Conservation (phyloP, 1,284 basidiomycete species). For the Uromyces viciae-fabae region DNA sequence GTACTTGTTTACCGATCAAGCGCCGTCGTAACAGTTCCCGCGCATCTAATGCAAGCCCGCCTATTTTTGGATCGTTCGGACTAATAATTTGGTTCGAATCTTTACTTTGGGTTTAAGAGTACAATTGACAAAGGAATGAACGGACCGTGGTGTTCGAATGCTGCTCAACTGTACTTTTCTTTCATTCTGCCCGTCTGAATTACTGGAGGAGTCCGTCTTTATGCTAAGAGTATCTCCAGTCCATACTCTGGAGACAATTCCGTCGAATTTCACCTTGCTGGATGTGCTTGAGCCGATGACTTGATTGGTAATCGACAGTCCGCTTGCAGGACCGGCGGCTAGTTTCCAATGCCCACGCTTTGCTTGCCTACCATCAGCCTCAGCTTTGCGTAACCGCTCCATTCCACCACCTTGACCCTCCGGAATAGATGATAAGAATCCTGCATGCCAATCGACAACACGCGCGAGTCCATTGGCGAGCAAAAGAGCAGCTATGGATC, state of each 20-base stretch:
- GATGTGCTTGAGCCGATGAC: neutral
- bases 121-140: slow-evolving; percentile 33
- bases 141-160: slow-evolving; percentile 32
- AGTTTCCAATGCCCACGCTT: slow-evolving; percentile 66
- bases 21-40: slow-evolving; percentile 83
- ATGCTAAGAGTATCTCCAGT: slow-evolving; percentile 85
- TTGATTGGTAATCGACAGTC: neutral
- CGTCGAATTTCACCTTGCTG: slow-evolving; percentile 64
- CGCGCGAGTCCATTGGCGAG: slow-evolving; percentile 80
- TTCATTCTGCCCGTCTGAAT: slow-evolving; percentile 62
- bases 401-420: slow-evolving; percentile 58
- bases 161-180: slow-evolving; percentile 69
- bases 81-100: too few relatives aligned
- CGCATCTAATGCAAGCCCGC: slow-evolving; percentile 84
- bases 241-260: slow-evolving; percentile 80
- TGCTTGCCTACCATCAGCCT: slow-evolving; percentile 59
- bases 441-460: slow-evolving; percentile 95
- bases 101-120: too few relatives aligned
- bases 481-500: slow-evolving; percentile 88
- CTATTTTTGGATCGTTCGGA: slow-evolving; percentile 78
- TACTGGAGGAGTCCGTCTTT: slow-evolving; percentile 61
- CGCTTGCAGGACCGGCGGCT: slow-evolving; percentile 52
- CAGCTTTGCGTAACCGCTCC: slow-evolving; percentile 78
- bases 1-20: slow-evolving; percentile 83
- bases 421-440: slow-evolving; percentile 68